Base-by-base conservation (phyloP, 441 rosid genomes). In the Pelargonium fulgidum region DNA sequence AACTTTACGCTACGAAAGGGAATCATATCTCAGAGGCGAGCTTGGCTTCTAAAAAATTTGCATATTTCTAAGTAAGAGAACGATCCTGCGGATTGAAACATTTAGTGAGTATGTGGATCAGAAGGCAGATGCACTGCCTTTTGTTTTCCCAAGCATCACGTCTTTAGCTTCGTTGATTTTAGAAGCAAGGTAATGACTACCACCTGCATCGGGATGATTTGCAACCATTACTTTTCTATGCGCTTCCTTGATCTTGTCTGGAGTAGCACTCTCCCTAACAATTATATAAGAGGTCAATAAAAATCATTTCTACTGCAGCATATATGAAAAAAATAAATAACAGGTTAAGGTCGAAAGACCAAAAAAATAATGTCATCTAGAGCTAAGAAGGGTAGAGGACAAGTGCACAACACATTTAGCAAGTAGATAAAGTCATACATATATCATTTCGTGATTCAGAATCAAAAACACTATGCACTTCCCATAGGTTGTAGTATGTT, bases 131-230 rank as follows among this genome's bases (percentile, higher is more conserved):
- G 85, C 88, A 0, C 82, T 36, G 45, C 80, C 71, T 70, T 76
- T 83, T 16, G 83, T 78, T 76, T 80, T 84, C 5, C 91, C 91
- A n/a, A 84, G 87, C 80, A 88, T 82, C 45, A 82, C 68, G 14
- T 86, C 89, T 72, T 86, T 88, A 48, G 91, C 93, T 80, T 86
- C 91, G 64, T 86, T 88, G 66, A 88, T 80, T 76, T 88, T 86
- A 42, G 87, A 86, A 1, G 89, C 88, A 13, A 88, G 68, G 80
- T 82, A 88, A 84, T 86, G 89, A 73, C 93, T 85, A 45, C 93
- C 93, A 4, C 93, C 89, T 52, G 86, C 86, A 79, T 86, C 91
- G 22, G 91, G 93, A 80, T 85, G 93, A 77, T 86, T 86, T 66
- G 91, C 91, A 7, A 85, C 85, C 91, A 86, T 86, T 44, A 88